Evolutionary conservation across 176 grass and related monocot genomes (phyloP), one percentile per base, ranked within the genome.

Genomic region (Dactylis glomerata): DNA sequence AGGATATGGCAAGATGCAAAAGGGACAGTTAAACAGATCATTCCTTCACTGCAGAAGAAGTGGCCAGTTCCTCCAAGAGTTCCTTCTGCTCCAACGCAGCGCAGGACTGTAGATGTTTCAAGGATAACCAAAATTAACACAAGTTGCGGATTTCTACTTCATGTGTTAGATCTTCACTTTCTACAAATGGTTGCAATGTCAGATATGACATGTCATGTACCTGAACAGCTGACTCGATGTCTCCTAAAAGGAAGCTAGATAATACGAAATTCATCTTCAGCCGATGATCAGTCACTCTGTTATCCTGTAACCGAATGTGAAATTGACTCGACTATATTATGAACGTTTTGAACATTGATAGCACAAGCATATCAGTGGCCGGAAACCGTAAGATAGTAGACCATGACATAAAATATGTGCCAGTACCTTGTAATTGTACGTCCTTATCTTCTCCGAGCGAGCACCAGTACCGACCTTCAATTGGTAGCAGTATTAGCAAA

Each of bases 341-440:
- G 46, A 24, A 71, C 67, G 54, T 80, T 68, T 38, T 41, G 33
- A 82, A 42, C 20, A 14, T 65, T 77, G 12, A 73, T 12, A 85
- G 61, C 15, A 45, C 40, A 69, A 51, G 58, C 63, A 85, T 59
- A 30, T 47, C 41, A 64, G 5, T 45, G 16, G 49, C 40, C 65
- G 36, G 62, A 31, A 63, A 70, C 34, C 22, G 37, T 49, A 12
- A 64, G 10, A 76, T 41, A 58, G 81, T 61, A 61, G 13, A 10
- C 19, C 11, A 24, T 19, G 16, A 74, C 3, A 55, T 54, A 40
- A 44, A 22, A 59, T n/a, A 56, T 85, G 28, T 73, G 33, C 28
- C 50, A 45, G 14, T 90, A 98, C 96, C 96, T 95, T 98, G 76
- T 92, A 98, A 81, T 98, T 95, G 89, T 98, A 98, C 15, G 93